Evolutionary conservation across 192 early-diverging fungal genomes (phyloP).

Genomic region (Umbelopsis ramanniana): DNA sequence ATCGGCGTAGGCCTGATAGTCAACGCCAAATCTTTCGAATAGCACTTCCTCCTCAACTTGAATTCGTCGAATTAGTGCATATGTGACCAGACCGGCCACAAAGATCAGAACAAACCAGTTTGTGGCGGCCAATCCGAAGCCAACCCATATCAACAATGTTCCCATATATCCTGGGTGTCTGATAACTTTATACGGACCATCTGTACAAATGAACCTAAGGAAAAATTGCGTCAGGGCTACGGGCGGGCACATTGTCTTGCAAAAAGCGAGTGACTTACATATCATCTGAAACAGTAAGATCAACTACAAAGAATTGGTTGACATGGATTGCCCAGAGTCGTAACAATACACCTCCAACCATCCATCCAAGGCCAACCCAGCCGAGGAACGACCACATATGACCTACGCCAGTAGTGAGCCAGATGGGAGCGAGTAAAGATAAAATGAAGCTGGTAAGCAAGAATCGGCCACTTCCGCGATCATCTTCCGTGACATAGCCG

Average conservation of each 20-base stretch:
- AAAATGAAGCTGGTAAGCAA: conserved; percentile 22
- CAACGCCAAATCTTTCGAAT: conserved; percentile 41
- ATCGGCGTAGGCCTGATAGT: conserved; percentile 46
- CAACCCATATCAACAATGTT: conserved; percentile 35
- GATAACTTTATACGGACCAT: conserved; percentile 41
- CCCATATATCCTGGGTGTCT: conserved; percentile 45
- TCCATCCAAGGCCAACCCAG: conserved; percentile 40
- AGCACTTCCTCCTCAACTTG: conserved; percentile 40
- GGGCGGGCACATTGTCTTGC: background rate
- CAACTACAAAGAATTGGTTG: conserved; percentile 38
- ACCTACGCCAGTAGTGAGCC: background rate
- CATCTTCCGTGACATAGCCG: conserved; percentile 27
- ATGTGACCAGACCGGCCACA: conserved; percentile 17
- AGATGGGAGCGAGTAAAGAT: conserved; percentile 14
- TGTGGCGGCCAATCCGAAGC: conserved; percentile 35
- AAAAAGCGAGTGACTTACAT: conserved; percentile 13
- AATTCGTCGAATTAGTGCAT: conserved; percentile 35
- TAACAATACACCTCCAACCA: conserved; percentile 28
- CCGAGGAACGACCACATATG: background rate
- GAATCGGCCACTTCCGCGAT: conserved; percentile 28
- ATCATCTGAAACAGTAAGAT: conserved; percentile 34
- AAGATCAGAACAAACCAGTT: conserved; percentile 30
- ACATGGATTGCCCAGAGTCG: conserved; percentile 32
- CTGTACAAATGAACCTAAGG: conserved; percentile 24
- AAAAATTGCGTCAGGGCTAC: background rate